Conservation (phyloP, 2,329 filamentous ascomycete species). For the Trichoderma citrinoviride region DNA sequence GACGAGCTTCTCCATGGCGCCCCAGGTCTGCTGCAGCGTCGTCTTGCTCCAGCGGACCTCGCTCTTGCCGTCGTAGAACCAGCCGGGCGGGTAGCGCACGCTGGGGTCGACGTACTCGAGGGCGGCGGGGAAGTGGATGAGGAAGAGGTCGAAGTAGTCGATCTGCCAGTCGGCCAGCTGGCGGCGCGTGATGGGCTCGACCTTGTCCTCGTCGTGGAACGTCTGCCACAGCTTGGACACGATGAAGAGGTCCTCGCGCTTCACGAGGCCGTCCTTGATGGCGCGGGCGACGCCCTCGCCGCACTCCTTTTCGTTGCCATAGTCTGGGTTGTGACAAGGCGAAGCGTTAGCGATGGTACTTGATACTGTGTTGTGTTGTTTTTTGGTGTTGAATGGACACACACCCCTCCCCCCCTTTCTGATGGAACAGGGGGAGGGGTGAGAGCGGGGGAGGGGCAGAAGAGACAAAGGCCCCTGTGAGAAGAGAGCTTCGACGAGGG, state of each 20-base stretch:
- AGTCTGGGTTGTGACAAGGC: conserved; percentile 51
- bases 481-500: not conserved
- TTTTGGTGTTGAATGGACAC: no score
- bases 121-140: conserved; percentile 85
- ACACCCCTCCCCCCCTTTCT: no score
- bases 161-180: conserved; percentile 80
- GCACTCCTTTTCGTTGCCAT: conserved; percentile 77
- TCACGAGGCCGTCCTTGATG: conserved; percentile 77
- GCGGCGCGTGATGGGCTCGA: conserved; percentile 71
- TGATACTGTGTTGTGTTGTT: no score
- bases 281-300: conserved; percentile 75
- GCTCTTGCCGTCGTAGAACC: conserved; percentile 63
- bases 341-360: not conserved
- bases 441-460: no score
- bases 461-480: not conserved
- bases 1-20: conserved; percentile 73
- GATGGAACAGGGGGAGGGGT: no score
- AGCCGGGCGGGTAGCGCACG: conserved; percentile 76
- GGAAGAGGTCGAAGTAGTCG: conserved; percentile 87
- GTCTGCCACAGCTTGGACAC: conserved; percentile 92
- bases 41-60: conserved; percentile 65
- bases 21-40: conserved; percentile 78
- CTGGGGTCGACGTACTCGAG: conserved; percentile 80
- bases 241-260: conserved; percentile 85
- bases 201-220: conserved; percentile 78